These are phyloP conservation scores for Penicillium turbatum DNA, from an alignment of 495 filamentous ascomycete species.

Conservation along the genomic window DNA sequence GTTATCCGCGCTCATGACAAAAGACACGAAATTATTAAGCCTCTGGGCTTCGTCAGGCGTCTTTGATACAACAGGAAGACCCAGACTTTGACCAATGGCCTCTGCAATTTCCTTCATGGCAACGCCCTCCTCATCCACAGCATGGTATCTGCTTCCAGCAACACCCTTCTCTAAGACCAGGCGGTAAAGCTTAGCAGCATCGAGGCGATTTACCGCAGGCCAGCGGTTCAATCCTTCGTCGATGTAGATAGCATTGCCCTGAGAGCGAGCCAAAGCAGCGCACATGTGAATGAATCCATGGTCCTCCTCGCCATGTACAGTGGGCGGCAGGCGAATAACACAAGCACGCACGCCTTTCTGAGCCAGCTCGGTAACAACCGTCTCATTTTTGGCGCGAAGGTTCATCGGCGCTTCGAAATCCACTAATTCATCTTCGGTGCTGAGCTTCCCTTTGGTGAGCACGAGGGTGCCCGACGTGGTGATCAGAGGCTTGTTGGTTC, in stretches of 20 bases:
- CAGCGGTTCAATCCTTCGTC: constrained; percentile 41
- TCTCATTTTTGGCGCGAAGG: constrained; percentile 31
- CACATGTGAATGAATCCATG: constrained; percentile 32
- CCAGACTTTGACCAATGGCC: constrained; percentile 32
- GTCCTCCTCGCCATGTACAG: constrained; percentile 38
- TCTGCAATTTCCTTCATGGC: constrained; percentile 37
- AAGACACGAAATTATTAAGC: constrained; percentile 29
- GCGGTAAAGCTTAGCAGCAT: constrained; percentile 39
- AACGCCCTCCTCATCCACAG: constrained; percentile 37
- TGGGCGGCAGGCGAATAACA: constrained; percentile 41
- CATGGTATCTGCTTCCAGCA: constrained; percentile 38
- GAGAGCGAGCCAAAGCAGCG: constrained; percentile 27
- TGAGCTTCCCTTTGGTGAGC: constrained; percentile 28
- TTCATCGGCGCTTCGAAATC: constrained; percentile 12
- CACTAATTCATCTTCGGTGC: constrained; percentile 28
- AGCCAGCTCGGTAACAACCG: constrained; percentile 20
- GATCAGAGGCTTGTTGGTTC: constrained; percentile 37
- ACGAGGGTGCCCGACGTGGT: constrained; percentile 39
- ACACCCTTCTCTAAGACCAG: constrained; percentile 41
- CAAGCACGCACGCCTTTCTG: constrained; percentile 30
- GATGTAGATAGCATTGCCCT: constrained; percentile 37
- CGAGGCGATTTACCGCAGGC: constrained; percentile 37
- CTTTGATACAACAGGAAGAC: constrained; percentile 29
- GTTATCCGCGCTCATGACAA: constrained; percentile 27
- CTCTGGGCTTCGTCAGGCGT: constrained; percentile 25